Evolutionary conservation across 2,329 filamentous ascomycete genomes (phyloP).

Genomic region (Cladosporium sp.): DNA sequence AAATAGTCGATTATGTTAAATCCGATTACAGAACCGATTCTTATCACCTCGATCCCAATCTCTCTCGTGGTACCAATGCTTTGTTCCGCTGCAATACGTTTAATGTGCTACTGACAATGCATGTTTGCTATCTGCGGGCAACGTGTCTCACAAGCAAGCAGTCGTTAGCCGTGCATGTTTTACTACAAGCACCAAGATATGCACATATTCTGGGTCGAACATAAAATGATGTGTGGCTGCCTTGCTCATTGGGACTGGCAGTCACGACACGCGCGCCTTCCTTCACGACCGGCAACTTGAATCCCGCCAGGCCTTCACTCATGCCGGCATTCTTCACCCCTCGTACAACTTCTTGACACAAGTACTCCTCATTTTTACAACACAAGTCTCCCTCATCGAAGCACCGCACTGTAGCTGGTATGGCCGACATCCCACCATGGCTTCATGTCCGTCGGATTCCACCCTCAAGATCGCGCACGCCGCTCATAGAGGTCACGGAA

Average conservation of each 20-base stretch:
- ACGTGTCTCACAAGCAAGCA: no score
- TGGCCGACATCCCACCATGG: slow-evolving; percentile 35
- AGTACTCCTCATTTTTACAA: background rate
- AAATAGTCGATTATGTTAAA: background rate
- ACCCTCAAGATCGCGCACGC: slow-evolving; percentile 27
- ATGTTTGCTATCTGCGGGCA: no score
- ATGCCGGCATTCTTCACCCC: background rate
- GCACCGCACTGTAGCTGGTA: slow-evolving; percentile 8
- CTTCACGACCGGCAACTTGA: background rate
- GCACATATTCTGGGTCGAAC: background rate
- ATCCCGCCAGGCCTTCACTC: background rate
- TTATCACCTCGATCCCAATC: background rate
- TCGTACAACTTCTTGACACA: background rate
- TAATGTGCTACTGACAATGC: no score
- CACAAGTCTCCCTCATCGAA: background rate
- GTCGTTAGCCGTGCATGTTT: no score
- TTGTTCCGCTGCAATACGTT: no score
- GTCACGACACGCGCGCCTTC: slow-evolving; percentile 9
- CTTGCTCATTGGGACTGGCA: background rate
- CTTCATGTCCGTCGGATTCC: slow-evolving; percentile 32
- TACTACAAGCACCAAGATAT: background rate
- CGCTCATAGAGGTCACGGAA: slow-evolving; percentile 30
- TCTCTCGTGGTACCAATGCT: no score
- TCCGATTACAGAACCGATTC: background rate
- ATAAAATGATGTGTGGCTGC: background rate